phyloP scores from a whole-genome alignment of 495 filamentous ascomycete species.

The Podospora tetraspora region DNA sequence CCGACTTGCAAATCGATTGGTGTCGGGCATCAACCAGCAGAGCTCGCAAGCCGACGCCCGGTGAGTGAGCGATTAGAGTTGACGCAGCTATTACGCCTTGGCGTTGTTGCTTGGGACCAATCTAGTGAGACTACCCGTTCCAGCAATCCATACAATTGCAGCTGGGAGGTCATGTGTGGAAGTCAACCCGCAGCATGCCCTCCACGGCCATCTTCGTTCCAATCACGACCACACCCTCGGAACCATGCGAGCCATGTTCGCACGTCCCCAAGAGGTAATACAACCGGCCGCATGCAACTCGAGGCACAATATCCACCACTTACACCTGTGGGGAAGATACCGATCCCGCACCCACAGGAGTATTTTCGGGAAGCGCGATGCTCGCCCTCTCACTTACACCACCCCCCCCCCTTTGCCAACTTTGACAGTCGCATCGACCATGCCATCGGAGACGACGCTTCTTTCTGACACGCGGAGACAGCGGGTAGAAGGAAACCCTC shows the following conservation, averaged over 20 bases:
- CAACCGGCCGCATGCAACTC: not conserved
- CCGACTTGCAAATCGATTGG: not conserved
- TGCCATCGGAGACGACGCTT: not conserved
- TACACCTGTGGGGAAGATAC: not conserved
- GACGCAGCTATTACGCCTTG: not conserved
- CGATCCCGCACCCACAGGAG: not conserved
- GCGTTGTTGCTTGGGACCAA: not conserved
- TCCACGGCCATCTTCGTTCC: not conserved
- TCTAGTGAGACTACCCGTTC: not conserved
- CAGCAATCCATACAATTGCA: not conserved
- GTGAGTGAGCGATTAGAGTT: not conserved
- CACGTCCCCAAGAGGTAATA: not conserved
- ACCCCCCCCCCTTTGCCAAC: not conserved
- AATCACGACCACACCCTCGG: not conserved
- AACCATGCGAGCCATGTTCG: not conserved
- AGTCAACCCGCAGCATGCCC: not conserved
- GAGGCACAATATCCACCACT: not conserved
- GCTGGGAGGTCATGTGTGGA: not conserved
- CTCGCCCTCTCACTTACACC: not conserved
- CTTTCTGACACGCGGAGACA: not conserved
- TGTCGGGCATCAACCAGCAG: not conserved
- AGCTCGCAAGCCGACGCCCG: not conserved
- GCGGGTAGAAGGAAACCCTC: not conserved
- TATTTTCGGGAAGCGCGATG: not conserved
- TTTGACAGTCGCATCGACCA: not conserved